Percentiles rank a stretch among this genome's conserved stretches.
Evolutionary conservation across 2,329 filamentous ascomycete genomes (phyloP).

Genomic region (Colletotrichum brevisporum): DNA sequence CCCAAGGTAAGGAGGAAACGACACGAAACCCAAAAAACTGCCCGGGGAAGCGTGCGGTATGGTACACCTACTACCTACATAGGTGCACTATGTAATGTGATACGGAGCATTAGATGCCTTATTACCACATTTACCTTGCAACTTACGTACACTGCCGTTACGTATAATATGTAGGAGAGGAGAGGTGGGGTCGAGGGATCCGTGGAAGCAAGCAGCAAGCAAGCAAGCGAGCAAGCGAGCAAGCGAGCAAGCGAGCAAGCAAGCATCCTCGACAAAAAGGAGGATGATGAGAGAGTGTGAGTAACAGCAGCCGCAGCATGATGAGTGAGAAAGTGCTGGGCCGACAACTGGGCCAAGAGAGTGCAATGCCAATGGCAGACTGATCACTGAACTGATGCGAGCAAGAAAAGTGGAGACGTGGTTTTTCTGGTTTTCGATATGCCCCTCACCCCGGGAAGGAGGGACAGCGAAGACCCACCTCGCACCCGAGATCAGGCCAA

Average conservation of each 20-base stretch:
- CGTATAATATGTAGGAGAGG: too few relatives aligned
- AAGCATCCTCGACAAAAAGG: neutral
- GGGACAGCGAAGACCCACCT: slow-evolving; percentile 14
- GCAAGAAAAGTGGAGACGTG: slow-evolving; percentile 13
- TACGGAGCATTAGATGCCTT: too few relatives aligned
- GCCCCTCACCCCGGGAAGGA: slow-evolving; percentile 18
- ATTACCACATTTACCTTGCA: too few relatives aligned
- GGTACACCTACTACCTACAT: too few relatives aligned
- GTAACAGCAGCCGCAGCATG: slow-evolving; percentile 7
- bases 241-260: slow-evolving; percentile 12
- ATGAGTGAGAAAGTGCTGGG: slow-evolving; percentile 8
- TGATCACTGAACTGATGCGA: slow-evolving; percentile 10
- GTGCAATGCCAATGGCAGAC: neutral
- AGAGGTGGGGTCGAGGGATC: neutral
- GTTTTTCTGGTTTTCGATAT: slow-evolving; percentile 28
- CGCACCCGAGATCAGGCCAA: slow-evolving; percentile 1
- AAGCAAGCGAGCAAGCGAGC: slow-evolving; percentile 3
- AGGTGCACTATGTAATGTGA: too few relatives aligned
- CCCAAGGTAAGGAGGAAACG: neutral
- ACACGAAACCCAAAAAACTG: neutral
- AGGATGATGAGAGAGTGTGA: slow-evolving; percentile 1
- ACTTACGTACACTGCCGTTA: too few relatives aligned
- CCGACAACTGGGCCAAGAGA: neutral
- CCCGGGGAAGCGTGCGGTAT: too few relatives aligned
- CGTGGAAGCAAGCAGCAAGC: slow-evolving; percentile 1